These are phyloP conservation scores for Mrakia frigida DNA, from an alignment of 768 basidiomycete species.

Conservation along the genomic window DNA sequence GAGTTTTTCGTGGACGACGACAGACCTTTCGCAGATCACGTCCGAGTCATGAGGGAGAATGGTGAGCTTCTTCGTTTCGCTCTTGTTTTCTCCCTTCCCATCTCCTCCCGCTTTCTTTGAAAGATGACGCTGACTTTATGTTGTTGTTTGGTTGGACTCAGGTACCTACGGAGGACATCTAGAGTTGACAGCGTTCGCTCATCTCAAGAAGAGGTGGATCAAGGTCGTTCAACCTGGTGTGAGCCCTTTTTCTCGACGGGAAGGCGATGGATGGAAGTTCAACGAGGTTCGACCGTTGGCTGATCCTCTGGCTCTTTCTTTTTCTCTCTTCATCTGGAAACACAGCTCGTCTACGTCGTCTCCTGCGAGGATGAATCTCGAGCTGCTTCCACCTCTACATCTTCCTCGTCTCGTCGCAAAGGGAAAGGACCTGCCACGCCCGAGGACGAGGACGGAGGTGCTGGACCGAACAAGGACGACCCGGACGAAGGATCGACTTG, in stretches of 20 bases:
- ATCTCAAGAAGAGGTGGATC: constrained; percentile 68
- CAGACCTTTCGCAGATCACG: constrained; percentile 65
- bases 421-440: neutral
- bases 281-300: neutral
- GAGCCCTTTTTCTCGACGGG: neutral
- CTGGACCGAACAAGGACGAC: constrained; percentile 9
- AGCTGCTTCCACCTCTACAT: constrained; percentile 3
- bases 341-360: constrained; percentile 30
- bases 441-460: neutral
- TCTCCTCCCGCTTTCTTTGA: neutral
- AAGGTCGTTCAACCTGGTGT: constrained; percentile 90
- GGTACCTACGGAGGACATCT: constrained; percentile 90
- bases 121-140: no score
- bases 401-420: constrained; percentile 5
- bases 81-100: neutral
- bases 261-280: neutral
- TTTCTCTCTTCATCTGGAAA: neutral
- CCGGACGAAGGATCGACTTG: neutral
- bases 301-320: neutral
- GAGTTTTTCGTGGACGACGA: constrained; percentile 84
- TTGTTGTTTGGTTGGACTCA: no score
- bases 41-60: constrained; percentile 71
- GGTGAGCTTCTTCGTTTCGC: constrained; percentile 50
- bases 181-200: constrained; percentile 87
- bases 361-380: constrained; percentile 30